Percentiles rank a stretch among this genome's conserved stretches.
Evolutionary conservation across 495 filamentous ascomycete species (phyloP).

Genomic region (Cercophora newfieldiana): DNA sequence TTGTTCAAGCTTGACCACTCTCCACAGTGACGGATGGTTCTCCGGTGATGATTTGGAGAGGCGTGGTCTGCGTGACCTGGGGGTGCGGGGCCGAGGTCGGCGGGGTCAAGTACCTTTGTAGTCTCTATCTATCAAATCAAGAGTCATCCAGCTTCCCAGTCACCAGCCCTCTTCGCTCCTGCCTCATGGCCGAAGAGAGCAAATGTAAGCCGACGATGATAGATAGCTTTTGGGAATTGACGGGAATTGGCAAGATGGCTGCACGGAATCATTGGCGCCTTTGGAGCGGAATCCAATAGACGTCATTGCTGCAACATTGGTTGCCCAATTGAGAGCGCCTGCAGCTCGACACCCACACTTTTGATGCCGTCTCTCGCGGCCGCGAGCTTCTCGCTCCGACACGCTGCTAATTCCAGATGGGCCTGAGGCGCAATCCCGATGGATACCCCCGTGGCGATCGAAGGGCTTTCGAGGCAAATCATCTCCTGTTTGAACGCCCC

Average conservation of each 20-base stretch:
- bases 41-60: conserved; percentile 6
- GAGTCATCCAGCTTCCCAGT: not conserved
- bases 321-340: conserved; percentile 17
- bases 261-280: not conserved
- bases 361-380: not conserved
- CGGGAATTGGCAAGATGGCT: not conserved
- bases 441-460: not conserved
- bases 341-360: not conserved
- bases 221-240: not conserved
- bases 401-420: not conserved
- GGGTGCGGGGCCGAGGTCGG: conserved; percentile 7
- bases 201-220: not conserved
- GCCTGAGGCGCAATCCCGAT: not conserved
- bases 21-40: conserved; percentile 26
- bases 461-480: not conserved
- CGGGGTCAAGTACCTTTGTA: not conserved
- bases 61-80: not conserved
- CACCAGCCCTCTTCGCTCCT: not conserved
- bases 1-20: conserved; percentile 16
- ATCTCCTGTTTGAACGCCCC: not conserved
- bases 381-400: not conserved
- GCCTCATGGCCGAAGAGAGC: not conserved
- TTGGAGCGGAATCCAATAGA: conserved; percentile 3
- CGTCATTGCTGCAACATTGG: conserved; percentile 35
- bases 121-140: not conserved